Evolutionary conservation across 768 basidiomycete species (phyloP), one percentile per base, ranked within the genome.

Genomic region (Xerocomus potaroensis): DNA sequence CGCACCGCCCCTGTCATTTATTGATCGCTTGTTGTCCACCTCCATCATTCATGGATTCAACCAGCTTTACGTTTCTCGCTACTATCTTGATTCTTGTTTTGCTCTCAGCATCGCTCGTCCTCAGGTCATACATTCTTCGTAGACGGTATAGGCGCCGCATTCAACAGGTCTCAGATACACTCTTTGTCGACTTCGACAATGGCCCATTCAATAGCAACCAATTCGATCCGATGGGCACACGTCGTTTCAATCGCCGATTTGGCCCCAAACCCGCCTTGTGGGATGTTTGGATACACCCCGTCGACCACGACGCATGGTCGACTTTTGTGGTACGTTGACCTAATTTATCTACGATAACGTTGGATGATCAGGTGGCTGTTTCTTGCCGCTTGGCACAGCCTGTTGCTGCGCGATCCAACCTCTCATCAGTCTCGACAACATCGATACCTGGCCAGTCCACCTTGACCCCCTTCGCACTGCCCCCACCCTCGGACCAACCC

Each of bases 21-120:
- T 22, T 29, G 32, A 27, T 29, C 31, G 10, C 36, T 26, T 26
- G n/a, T 46, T 46, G 14, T 40, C 24, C 33, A 6, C 44, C 7
- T 19, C 33, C 45, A 45, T 41, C 42, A 44, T 19, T 16, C 39
- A 50, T 60, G 53, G 35, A 49, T 19, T 47, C 56, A 8, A 61
- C 48, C 61, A 84, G 81, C 22, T 79, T 83, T 63, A 86, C 84
- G 4, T 87, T 86, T 56, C 76, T 87, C 30, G 82, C 84, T 19
- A 86, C 84, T 4, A 74, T 87, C 21, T 72, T 84, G 53, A 70
- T 87, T 35, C 77, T 87, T 50, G 71, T 87, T 15, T 68, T 78
- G 34, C 74, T 87, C 42, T 85, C 83, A 8, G 77, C 72, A 33
- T 75, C 76, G 6, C 80, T 87, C 53, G 73, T 86, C 44, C 66